Evolutionary conservation across 345 rosid genomes (phyloP), one percentile per base, ranked within the genome.

Genomic region (Mercurialis annua): DNA sequence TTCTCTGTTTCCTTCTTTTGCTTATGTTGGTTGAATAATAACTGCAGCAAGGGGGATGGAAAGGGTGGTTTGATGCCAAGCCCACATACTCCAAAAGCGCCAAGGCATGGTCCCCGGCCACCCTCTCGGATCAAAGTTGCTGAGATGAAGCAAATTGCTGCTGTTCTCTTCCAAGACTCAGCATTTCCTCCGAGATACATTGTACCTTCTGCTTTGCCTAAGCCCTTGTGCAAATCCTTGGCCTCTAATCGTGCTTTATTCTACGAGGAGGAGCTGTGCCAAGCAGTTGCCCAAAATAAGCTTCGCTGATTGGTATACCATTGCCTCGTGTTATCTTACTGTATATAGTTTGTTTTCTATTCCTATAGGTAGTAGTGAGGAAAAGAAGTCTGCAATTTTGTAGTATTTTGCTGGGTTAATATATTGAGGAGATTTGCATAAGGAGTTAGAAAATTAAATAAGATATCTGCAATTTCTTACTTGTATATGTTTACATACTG

Each of bases 211-310:
- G 86, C 86, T 78, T 69, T 93, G 58, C 68, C 86, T n/a, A 93
- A 85, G 76, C 87, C 97, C 62, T 67, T 81, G 18, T 84, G 85
- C 90, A 88, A 88, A 73, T 84, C 93, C 11, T 59, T 82, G 59
- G 90, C 86, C 47, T 88, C 92, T 24, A 93, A 81, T 76, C 80
- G 98, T 17, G 98, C 81, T 16, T 78, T 93, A 47, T 89, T 93
- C 78, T 93, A 89, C 4, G 98, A 93, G 79, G 98, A 93, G 34
- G 98, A 93, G 63, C 70, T 93, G 66, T 90, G 98, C 81, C 94
- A 90, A 67, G 97, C 98, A 52, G 97, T 93, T 78, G 93, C 97
- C 77, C 92, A 89, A 70, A 87, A 89, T 73, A 92, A 89, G 74
- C 94, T 89, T 66, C 86, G 69, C 65, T 90, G 87, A 90, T 79